Base-by-base conservation (phyloP, 352 stramenopile genomes). In the Globisporangium rhizosaccharum region DNA sequence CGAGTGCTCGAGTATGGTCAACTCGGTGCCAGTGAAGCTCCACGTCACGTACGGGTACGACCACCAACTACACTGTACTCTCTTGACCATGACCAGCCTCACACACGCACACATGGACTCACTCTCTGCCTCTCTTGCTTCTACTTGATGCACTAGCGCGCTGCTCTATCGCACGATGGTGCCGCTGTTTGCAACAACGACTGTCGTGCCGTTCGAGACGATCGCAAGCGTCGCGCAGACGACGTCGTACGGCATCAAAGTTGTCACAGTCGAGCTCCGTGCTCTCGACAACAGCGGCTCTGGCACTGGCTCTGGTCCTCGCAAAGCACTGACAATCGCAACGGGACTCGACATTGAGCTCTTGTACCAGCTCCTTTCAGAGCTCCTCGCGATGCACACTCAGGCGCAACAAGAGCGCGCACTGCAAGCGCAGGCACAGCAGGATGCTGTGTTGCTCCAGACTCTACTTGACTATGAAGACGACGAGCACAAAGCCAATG, bases 111-210 rank as follows among this genome's bases (percentile, higher is more conserved):
- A 10, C 18, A 2, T 47, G 15, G 20, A 23, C 11, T 18, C 12
- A n/a, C 41, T 20, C 41, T 2, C 41, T 42, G 1, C 6, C 9
- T 28, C 25, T 17, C 1, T 12, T 51, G 39, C 30, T 17, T 46
- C 26, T 39, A 28, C 39, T 23, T 12, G 26, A 23, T 46, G 5
- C 17, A 26, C 12, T 55, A 87, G 77, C n/a, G 70, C 71, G 9
- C 58, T 88, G 55, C 75, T 92, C 61, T 90, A 87, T 62, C 80
- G 81, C 17, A 83, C 79, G 15, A 82, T 92, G 83, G 71, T 92
- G 26, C 83, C 83, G 17, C 58, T 92, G 26, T 88, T 92, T 55
- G 73, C 79, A 8, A 78, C 72, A 25, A 92, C 77, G 28, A 88
- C 76, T 0, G 67, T 87, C 44, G 48, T 90, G 51, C 63, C 81